Evolutionary conservation across 2,329 filamentous ascomycete genomes (phyloP), one percentile per base, ranked within the genome.

Genomic region (Lachnellula occidentalis): DNA sequence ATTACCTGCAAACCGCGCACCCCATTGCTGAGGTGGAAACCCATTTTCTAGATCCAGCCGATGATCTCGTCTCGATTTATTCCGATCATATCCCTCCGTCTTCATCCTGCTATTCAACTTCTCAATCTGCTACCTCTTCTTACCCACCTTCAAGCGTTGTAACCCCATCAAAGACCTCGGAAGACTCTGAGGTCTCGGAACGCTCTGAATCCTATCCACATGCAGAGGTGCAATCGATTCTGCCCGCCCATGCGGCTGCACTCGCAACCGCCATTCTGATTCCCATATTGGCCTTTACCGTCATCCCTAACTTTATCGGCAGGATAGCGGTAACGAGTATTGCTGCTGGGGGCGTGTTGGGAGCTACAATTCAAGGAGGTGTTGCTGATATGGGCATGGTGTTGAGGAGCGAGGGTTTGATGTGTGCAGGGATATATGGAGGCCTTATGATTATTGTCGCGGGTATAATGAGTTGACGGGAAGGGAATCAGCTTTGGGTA

Each of bases 11-110:
- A 7, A 73, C 70, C 11, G 75, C 79, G 55, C 72, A 73, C 34
- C 78, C 80, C 6, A 78, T 90, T 46, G 78, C 78, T 37, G 75
- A 82, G 41, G 65, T 71, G 8, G 87, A 90, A 54, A 69, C 66
- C 1, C 64, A 59, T 42, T 69, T 69, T 42, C 54, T 69, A 4
- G 64, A 68, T 50, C 64, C 62, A 19, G 56, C 59, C 9, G 63
- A 67, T 41, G 66, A 69, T 57, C 59, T 69, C 5, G 61, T 69
- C 7, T 66, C 64, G 4, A 50, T 69, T 2, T 61, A 46, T 34
- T 64, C 62, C 7, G 59, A 59, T 8, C 45, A 56, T 9, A 14
- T 39, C 17, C 27, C 51, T 3, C n/a, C 47, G 41, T 34, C 48
- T 12, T 24, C 58, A 14, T 46, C 56, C 12, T 45, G 50, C 42